Conservation (phyloP, 2,329 filamentous ascomycete genomes). For the Furcasterigmium furcatum region DNA sequence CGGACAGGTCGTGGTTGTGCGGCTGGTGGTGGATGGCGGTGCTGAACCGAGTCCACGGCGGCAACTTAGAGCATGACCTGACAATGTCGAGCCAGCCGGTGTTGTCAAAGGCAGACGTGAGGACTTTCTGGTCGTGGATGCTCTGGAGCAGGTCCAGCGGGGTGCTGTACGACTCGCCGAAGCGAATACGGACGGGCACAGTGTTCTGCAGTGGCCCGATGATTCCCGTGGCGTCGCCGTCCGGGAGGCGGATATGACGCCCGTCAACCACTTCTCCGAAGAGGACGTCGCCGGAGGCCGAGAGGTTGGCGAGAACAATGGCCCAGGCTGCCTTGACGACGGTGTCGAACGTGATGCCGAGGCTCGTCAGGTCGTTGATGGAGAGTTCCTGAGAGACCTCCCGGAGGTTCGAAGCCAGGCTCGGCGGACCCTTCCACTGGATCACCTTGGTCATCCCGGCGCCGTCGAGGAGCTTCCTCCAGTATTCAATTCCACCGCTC, state of each 20-base stretch:
- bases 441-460: constrained; percentile 43
- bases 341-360: constrained; percentile 46
- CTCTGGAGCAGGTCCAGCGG: constrained; percentile 45
- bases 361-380: constrained; percentile 34
- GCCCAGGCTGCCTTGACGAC: constrained; percentile 58
- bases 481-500: constrained; percentile 39
- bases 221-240: constrained; percentile 46
- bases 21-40: constrained; percentile 50
- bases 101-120: constrained; percentile 45
- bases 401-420: constrained; percentile 32
- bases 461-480: constrained; percentile 39
- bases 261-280: constrained; percentile 53
- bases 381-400: constrained; percentile 36
- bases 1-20: constrained; percentile 32
- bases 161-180: constrained; percentile 38
- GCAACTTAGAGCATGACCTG: constrained; percentile 45
- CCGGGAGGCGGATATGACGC: constrained; percentile 36
- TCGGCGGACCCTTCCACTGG: constrained; percentile 35
- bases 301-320: constrained; percentile 48
- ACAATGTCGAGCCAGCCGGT: constrained; percentile 40
- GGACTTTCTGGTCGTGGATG: constrained; percentile 45
- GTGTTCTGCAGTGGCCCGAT: constrained; percentile 44
- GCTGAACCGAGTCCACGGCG: constrained; percentile 50
- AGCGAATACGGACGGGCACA: constrained; percentile 44
- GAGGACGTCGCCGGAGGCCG: constrained; percentile 46